A percentile compares a stretch with the other conserved stretches of the same genome.
Conservation (phyloP, 257 asterid species). For the Nicotiana paniculata region DNA sequence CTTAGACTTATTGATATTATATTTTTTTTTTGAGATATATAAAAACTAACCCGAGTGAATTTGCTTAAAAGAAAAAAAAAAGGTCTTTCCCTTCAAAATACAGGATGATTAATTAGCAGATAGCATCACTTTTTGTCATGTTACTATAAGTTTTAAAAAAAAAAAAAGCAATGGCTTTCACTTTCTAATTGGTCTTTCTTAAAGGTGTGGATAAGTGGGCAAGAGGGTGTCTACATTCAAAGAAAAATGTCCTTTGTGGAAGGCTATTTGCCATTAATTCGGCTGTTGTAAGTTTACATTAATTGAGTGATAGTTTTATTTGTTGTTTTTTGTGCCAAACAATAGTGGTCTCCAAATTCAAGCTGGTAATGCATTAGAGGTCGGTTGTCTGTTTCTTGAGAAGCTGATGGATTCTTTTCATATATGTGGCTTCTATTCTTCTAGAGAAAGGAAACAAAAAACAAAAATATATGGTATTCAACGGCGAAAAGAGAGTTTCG, state of each 20-base stretch:
- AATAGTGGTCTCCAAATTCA: constrained; percentile 12
- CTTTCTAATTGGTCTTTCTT: not conserved
- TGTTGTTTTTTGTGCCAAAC: constrained; percentile 16
- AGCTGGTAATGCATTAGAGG: constrained; percentile 23
- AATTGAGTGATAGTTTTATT: not conserved
- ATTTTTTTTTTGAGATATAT: too few relatives aligned
- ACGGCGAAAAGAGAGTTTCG: too few relatives aligned
- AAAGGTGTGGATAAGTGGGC: not conserved
- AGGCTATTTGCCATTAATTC: not conserved
- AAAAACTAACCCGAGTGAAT: too few relatives aligned
- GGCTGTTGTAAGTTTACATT: not conserved
- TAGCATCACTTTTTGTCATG: constrained; percentile 22
- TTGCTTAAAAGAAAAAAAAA: too few relatives aligned
- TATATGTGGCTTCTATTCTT: too few relatives aligned
- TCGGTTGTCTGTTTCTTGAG: constrained; percentile 25
- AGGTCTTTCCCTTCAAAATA: too few relatives aligned
- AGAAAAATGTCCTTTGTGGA: constrained; percentile 12
- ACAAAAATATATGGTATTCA: too few relatives aligned
- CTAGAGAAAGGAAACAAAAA: too few relatives aligned
- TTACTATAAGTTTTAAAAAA: not conserved
- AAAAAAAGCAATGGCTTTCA: not conserved
- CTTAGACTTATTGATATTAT: too few relatives aligned
- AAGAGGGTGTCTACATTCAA: constrained; percentile 34
- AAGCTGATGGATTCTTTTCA: not conserved
- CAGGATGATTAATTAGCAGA: not conserved